Percentiles rank a stretch among this genome's conserved stretches.
phyloP scores from a whole-genome alignment of 75 land plant species.

The Picea glauca region DNA sequence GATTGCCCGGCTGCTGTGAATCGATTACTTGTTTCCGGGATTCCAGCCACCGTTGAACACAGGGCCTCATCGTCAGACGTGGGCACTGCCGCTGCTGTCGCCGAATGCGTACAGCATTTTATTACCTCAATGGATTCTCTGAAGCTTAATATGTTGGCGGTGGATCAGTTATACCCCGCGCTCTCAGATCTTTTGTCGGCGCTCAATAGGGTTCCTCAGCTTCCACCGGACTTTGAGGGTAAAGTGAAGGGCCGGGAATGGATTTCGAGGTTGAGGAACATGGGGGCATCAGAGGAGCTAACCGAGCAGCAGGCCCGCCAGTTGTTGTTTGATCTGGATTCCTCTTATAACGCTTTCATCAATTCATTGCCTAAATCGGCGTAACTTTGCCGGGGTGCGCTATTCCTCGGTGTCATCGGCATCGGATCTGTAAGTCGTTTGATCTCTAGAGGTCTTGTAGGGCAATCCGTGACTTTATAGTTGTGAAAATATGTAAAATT shows the following conservation, averaged over 20 bases:
- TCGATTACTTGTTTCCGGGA: conserved; percentile 77
- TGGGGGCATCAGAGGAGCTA: conserved; percentile 94
- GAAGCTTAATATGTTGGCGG: conserved; percentile 91
- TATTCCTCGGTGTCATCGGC: too few species aligned
- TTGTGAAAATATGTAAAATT: too few species aligned
- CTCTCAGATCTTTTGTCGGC: conserved; percentile 62
- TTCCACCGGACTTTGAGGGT: conserved; percentile 84
- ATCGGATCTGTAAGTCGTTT: too few species aligned
- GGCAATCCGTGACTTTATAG: too few species aligned
- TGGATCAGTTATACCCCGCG: conserved; percentile 91
- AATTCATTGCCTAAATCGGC: conserved; percentile 80
- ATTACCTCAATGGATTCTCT: conserved; percentile 95
- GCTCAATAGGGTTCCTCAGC: conserved; percentile 39
- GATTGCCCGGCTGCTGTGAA: conserved; percentile 93
- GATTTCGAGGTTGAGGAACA: conserved; percentile 76
- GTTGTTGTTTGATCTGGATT: conserved; percentile 88
- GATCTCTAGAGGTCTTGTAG: too few species aligned
- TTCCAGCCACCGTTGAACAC: conserved; percentile 97
- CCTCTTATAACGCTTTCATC: conserved; percentile 95
- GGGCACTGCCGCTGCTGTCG: conserved; percentile 20
- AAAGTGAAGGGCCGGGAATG: conserved; percentile 79
- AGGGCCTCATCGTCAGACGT: conserved; percentile 55
- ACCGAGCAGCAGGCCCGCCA: conserved; percentile 89
- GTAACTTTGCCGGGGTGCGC: background rate
- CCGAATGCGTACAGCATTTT: conserved; percentile 85